These are phyloP conservation scores for Dryadomyces quercivorus DNA, from an alignment of 2,329 filamentous ascomycete species.

Conservation along the genomic window DNA sequence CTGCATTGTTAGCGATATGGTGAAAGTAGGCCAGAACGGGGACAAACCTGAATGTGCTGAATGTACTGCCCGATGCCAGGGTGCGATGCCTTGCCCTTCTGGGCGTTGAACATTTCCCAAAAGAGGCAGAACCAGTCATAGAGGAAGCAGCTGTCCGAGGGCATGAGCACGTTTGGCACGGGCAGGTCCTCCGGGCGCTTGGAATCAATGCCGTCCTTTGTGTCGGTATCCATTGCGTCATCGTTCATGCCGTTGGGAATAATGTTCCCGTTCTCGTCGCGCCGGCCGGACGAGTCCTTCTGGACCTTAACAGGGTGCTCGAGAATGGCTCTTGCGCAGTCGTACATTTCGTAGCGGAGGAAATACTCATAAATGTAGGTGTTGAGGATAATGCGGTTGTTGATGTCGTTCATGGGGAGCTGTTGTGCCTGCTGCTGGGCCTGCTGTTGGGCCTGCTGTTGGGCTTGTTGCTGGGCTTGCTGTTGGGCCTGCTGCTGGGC, in stretches of 20 bases:
- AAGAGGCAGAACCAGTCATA: constrained; percentile 97
- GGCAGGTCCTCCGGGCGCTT: constrained; percentile 76
- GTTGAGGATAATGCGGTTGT: constrained; percentile 52
- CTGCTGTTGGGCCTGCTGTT: constrained; percentile 7
- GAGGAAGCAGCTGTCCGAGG: constrained; percentile 69
- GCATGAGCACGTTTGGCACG: constrained; percentile 53
- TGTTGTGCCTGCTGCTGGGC: constrained; percentile 15
- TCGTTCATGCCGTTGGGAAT: constrained; percentile 58
- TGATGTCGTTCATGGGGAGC: constrained; percentile 28
- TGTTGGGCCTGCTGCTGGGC: constrained; percentile 21
- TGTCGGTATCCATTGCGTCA: constrained; percentile 71
- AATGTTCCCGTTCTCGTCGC: constrained; percentile 54
- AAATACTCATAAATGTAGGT: constrained; percentile 92
- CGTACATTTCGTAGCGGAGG: constrained; percentile 70
- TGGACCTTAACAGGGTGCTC: constrained; percentile 54
- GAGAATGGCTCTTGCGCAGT: constrained; percentile 66
- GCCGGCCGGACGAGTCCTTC: constrained; percentile 59
- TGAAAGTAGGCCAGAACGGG: constrained; percentile 3
- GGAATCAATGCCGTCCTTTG: constrained; percentile 61
- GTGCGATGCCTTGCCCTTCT: constrained; percentile 56
- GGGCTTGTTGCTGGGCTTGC: constrained; percentile 7
- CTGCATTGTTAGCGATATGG: constrained; percentile 19
- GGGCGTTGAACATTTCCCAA: constrained; percentile 87
- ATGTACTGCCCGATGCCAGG: constrained; percentile 63
- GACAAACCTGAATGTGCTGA: constrained; percentile 65